Conservation (phyloP, 2,329 filamentous ascomycete genomes). For the Macrophomina tecta region DNA sequence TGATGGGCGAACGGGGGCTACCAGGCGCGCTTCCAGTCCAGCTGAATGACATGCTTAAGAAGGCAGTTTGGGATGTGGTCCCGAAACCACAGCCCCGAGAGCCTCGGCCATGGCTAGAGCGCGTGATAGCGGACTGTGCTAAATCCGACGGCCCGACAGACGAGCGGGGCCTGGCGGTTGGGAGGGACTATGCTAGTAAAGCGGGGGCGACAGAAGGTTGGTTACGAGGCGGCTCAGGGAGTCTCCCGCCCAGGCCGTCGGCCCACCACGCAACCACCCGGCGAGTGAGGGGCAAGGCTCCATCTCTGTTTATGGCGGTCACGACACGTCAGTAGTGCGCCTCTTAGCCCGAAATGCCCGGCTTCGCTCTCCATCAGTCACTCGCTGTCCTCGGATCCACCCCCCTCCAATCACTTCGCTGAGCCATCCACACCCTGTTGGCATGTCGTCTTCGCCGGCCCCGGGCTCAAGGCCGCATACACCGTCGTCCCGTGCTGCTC, state of each 20-base stretch:
- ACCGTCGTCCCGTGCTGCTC: neutral
- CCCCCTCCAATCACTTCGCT: neutral
- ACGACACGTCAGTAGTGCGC: constrained; percentile 1
- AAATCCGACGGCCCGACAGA: neutral
- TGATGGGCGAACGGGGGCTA: too few relatives aligned
- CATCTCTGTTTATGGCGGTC: neutral
- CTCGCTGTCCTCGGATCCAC: neutral
- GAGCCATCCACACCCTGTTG: neutral
- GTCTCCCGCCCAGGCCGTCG: too few relatives aligned
- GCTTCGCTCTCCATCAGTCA: constrained; percentile 9
- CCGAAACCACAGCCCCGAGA: neutral
- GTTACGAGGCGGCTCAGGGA: too few relatives aligned
- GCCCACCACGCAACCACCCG: neutral
- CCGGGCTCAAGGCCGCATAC: neutral
- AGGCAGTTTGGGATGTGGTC: neutral
- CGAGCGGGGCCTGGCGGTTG: too few relatives aligned
- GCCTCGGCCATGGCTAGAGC: neutral
- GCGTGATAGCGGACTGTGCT: neutral
- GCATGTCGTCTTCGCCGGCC: neutral
- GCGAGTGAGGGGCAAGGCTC: neutral
- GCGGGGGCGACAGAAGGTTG: too few relatives aligned
- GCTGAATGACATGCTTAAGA: too few relatives aligned
- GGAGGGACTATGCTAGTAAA: too few relatives aligned
- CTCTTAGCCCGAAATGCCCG: constrained; percentile 2
- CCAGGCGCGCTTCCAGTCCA: too few relatives aligned